phyloP scores from a whole-genome alignment of 2,329 filamentous ascomycete genomes.

The Aspergillus ustus region DNA sequence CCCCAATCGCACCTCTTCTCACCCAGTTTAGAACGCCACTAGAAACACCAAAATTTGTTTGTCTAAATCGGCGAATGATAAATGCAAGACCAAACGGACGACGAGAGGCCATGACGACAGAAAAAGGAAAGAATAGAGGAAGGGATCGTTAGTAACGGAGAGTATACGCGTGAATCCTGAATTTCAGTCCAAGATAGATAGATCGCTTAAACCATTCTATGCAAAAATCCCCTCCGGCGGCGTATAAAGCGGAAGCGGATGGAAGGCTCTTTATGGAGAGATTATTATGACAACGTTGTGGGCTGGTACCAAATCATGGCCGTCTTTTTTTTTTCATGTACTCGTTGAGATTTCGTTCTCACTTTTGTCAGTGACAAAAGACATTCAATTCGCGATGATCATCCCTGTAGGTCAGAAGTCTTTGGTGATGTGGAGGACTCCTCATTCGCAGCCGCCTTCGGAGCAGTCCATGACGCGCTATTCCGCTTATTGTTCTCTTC shows the following conservation, averaged over 20 bases:
- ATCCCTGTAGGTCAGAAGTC: conserved; percentile 26
- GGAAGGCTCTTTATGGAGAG: conserved; percentile 18
- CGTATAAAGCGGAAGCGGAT: conserved; percentile 18
- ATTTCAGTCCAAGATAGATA: conserved; percentile 10
- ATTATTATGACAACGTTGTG: conserved; percentile 18
- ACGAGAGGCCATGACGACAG: conserved; percentile 16
- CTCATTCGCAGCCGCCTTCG: conserved; percentile 38
- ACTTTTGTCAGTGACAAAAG: conserved; percentile 13
- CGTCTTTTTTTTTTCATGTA: conserved; percentile 25
- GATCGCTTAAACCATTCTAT: conserved; percentile 29
- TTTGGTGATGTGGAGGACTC: conserved; percentile 30
- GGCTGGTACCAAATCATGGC: conserved; percentile 20
- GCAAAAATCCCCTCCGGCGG: conserved; percentile 25
- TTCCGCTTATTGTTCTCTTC: conserved; percentile 52
- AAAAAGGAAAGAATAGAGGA: conserved; percentile 8
- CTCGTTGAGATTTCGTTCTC: conserved; percentile 24
- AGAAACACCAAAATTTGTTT: conserved; percentile 23
- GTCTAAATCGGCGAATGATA: conserved; percentile 21
- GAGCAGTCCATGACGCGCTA: conserved; percentile 40
- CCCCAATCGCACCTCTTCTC: conserved; percentile 2
- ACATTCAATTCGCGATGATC: conserved; percentile 18
- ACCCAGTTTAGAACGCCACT: conserved; percentile 14
- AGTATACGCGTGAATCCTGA: conserved; percentile 1
- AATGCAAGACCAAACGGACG: conserved; percentile 13
- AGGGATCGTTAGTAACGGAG: background rate